A percentile compares a stretch with the other conserved stretches of the same genome.
phyloP scores from a whole-genome alignment of 2,329 filamentous ascomycete genomes.

The Gaeumannomyces tritici region DNA sequence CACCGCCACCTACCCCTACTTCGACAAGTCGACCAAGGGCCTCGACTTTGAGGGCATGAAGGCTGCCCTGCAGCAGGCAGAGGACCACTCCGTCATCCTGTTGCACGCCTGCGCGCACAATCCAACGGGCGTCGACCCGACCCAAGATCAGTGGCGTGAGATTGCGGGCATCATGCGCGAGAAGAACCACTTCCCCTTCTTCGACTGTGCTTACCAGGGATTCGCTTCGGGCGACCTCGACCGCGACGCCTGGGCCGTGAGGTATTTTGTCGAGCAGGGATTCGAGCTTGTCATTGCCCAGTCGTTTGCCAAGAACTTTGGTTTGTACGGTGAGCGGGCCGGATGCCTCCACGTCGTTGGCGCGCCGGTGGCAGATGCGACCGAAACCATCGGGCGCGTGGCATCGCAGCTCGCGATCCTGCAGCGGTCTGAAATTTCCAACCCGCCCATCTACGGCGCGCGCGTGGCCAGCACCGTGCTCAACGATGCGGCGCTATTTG shows the following conservation, averaged over 20 bases:
- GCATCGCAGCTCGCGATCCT: conserved; percentile 86
- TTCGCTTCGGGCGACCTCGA: conserved; percentile 87
- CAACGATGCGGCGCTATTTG: conserved; percentile 73
- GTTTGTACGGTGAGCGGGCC: conserved; percentile 90
- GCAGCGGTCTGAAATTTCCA: conserved; percentile 95
- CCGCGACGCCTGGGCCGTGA: conserved; percentile 83
- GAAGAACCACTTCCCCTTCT: conserved; percentile 91
- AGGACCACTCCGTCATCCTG: conserved; percentile 74
- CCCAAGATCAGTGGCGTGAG: conserved; percentile 87
- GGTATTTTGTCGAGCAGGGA: conserved; percentile 86
- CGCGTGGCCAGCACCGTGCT: conserved; percentile 77
- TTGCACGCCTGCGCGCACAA: conserved; percentile 97
- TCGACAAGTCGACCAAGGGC: conserved; percentile 77
- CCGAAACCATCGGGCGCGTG: conserved; percentile 50
- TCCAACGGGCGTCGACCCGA: conserved; percentile 93
- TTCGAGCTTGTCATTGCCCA: conserved; percentile 84
- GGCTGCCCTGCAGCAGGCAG: conserved; percentile 56
- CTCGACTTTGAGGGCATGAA: conserved; percentile 91
- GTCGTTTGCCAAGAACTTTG: conserved; percentile 97
- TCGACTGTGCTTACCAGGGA: conserved; percentile 95
- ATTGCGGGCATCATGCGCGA: conserved; percentile 67
- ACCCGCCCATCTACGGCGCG: conserved; percentile 89
- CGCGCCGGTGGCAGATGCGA: conserved; percentile 56
- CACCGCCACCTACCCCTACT: conserved; percentile 86
- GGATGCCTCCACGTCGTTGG: conserved; percentile 95